Conservation (phyloP, 2,329 filamentous ascomycete species). For the Cryphonectria carpinicola region DNA sequence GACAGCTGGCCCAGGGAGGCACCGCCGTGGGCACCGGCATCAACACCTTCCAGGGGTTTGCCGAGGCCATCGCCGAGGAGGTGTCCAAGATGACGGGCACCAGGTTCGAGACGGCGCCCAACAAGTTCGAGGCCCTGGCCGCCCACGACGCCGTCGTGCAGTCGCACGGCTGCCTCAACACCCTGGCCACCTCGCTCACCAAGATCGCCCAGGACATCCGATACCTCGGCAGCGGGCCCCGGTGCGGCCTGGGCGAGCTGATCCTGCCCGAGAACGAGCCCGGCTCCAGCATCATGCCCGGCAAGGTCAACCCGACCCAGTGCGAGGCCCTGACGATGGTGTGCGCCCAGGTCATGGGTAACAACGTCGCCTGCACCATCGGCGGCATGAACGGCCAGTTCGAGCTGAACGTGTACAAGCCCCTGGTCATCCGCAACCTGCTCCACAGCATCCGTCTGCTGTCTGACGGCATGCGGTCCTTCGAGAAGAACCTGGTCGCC, state of each 20-base stretch:
- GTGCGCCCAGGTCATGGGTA: conserved; percentile 96
- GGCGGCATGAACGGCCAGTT: conserved; percentile 98
- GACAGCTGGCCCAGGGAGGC: conserved; percentile 35
- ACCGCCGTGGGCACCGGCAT: conserved; percentile 96
- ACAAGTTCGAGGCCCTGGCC: conserved; percentile 98
- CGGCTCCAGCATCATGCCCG: conserved; percentile 97
- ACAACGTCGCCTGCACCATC: conserved; percentile 90
- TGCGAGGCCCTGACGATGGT: conserved; percentile 98
- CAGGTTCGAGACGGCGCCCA: conserved; percentile 93
- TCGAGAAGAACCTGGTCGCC: conserved; percentile 88
- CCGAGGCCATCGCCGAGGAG: conserved; percentile 88
- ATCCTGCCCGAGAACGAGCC: conserved; percentile 97
- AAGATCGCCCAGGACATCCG: conserved; percentile 99
- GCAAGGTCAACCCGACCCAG: conserved; percentile 99
- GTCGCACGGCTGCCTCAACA: conserved; percentile 92
- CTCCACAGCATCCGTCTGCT: conserved; percentile 90
- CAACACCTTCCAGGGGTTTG: conserved; percentile 97
- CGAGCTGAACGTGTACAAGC: conserved; percentile 99
- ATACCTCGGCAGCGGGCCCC: conserved; percentile 93
- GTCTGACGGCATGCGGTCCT: conserved; percentile 90
- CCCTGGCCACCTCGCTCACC: conserved; percentile 85
- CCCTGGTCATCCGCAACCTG: conserved; percentile 91
- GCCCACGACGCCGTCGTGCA: conserved; percentile 96
- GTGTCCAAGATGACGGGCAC: conserved; percentile 91
- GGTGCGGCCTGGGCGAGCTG: conserved; percentile 93